A percentile compares a stretch with the other conserved stretches of the same genome.
These are phyloP conservation scores for Colletotrichum eleusines DNA, from an alignment of 2,329 filamentous ascomycete species.

Conservation along the genomic window DNA sequence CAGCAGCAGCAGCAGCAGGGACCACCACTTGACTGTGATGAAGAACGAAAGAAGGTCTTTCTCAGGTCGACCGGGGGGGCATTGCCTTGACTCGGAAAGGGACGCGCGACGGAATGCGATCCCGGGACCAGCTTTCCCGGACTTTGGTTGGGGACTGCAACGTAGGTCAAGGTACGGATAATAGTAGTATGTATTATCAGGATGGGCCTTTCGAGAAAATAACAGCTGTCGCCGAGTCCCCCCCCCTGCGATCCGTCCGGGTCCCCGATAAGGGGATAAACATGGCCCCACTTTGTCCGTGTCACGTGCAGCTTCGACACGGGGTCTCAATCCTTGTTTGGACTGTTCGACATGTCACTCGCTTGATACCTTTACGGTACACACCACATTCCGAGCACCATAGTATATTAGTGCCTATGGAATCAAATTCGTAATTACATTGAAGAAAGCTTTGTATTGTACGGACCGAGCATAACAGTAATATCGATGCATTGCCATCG, in stretches of 20 bases:
- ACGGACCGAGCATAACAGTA: no score
- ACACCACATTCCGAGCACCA: no score
- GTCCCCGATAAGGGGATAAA: slow-evolving; percentile 13
- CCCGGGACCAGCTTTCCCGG: slow-evolving; percentile 33
- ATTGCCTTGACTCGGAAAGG: slow-evolving; percentile 36
- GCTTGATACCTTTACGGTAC: no score
- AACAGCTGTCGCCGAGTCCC: slow-evolving; percentile 32
- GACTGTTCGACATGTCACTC: not conserved
- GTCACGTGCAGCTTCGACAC: not conserved
- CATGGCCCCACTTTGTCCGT: no score
- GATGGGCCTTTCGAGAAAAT: slow-evolving; percentile 20
- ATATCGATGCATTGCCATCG: no score
- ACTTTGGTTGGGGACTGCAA: slow-evolving; percentile 1
- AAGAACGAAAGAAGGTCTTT: slow-evolving; percentile 1
- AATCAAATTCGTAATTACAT: no score
- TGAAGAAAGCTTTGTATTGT: no score
- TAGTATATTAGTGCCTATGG: no score
- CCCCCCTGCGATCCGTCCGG: slow-evolving; percentile 2
- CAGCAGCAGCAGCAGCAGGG: slow-evolving; percentile 1
- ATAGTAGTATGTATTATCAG: no score
- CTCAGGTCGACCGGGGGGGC: slow-evolving; percentile 24
- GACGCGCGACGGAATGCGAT: slow-evolving; percentile 26
- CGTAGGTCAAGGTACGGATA: no score
- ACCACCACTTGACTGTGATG: slow-evolving; percentile 1
- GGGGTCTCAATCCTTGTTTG: not conserved